Conservation (phyloP, 441 rosid species). For the Brassica balearica region DNA sequence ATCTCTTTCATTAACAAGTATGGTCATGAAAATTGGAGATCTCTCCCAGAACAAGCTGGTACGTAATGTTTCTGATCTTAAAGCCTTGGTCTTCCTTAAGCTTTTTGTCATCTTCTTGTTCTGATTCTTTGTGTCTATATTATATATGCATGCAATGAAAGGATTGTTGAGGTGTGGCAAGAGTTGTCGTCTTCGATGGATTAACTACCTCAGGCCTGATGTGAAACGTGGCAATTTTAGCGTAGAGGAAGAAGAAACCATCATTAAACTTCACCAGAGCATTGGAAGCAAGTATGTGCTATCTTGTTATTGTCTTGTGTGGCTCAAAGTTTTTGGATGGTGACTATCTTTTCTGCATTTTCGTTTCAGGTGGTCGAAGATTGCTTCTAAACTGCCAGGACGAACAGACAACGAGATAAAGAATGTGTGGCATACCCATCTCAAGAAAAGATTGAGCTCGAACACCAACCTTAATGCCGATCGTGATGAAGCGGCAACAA, state of each 20-base stretch:
- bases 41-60: conserved; percentile 69
- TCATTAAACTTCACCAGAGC: conserved; percentile 52
- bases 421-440: conserved; percentile 64
- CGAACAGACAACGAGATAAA: conserved; percentile 73
- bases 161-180: conserved; percentile 74
- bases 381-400: conserved; percentile 55
- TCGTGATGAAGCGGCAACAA: conserved; percentile 38
- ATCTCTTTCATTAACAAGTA: conserved; percentile 54
- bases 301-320: conserved; percentile 15
- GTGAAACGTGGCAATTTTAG: conserved; percentile 67
- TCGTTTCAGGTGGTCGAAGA: conserved; percentile 56
- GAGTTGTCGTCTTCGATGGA: conserved; percentile 72
- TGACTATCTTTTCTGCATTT: conserved; percentile 1
- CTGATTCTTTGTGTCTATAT: not conserved
- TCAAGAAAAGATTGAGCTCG: conserved; percentile 54
- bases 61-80: not conserved
- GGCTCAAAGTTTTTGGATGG: conserved; percentile 5
- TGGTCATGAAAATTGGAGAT: conserved; percentile 70
- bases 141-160: conserved; percentile 37
- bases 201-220: conserved; percentile 68
- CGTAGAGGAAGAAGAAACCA: conserved; percentile 57
- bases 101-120: conserved; percentile 7
- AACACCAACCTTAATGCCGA: conserved; percentile 38
- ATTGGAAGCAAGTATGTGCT: conserved; percentile 58
- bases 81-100: not conserved